Base-by-base conservation (phyloP, 2,329 filamentous ascomycete genomes). In the Penicillium corylophilum region DNA sequence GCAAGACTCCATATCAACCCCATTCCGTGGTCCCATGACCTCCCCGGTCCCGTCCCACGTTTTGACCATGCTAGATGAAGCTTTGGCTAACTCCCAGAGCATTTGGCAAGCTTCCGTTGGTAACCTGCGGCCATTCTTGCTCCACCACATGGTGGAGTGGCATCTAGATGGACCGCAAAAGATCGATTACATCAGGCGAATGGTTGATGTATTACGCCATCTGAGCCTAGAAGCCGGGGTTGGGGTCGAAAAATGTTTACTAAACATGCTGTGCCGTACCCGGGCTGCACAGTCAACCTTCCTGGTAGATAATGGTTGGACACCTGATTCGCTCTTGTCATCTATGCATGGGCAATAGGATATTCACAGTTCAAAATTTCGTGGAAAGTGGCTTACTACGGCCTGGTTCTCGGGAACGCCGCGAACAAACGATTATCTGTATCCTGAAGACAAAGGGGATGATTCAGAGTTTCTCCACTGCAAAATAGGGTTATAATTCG, bases 221-320 rank as follows among this genome's bases (percentile, higher is more conserved):
- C 43, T 64, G 18, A 63, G 60, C 38, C 29, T 57, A n/a, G 60
- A 64, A 35, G 62, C 62, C 12, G 60, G 57, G 8, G 53, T 52
- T 33, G 60, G 62, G 20, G 56, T 64, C n/a, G 60, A 63, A 26
- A 62, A 56, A 31, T 64, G 60, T 38, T 57, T 64, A 20, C 40
- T 63, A 5, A 64, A 61, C 51, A 31, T 64, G 51, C 53, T 64
- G 6, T 61, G 53, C 40, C 46, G 46, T 5, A 39, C 53, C 0
- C 48, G 53, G 15, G 50, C 54, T 8, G 44, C 20, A 22, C 39
- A 31, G 4, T 41, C 24, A 5, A 7, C 28, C 2, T 35, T 50
- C 10, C 41, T 54, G 16, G 18, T 53, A 9, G 62, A 62, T 44
- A 54, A 62, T 22, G 50, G 60, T 1, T 60, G 62, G 54, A 55